Evolutionary conservation across 805 yeast species (phyloP).

Genomic region (Hanseniaspora guilliermondii): DNA sequence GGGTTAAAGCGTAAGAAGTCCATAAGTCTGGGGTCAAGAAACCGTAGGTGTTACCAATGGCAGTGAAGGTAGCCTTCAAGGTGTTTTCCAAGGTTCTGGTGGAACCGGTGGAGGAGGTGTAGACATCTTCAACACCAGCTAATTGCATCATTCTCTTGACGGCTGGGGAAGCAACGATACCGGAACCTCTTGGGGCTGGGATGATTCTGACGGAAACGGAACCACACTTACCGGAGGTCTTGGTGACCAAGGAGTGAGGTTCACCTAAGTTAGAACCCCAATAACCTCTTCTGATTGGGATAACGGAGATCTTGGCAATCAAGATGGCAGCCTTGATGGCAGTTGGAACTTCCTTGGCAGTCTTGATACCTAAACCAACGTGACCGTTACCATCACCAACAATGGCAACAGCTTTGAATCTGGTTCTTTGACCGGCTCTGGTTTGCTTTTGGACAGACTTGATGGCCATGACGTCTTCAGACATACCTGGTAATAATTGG

Average conservation of each 20-base stretch:
- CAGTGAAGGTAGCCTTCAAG: slow-evolving; percentile 98
- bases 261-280: slow-evolving; percentile 99
- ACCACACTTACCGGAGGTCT: slow-evolving; percentile 99
- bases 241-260: slow-evolving; percentile 96
- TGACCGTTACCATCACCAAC: slow-evolving; percentile 99
- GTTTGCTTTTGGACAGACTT: slow-evolving; percentile 99
- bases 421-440: slow-evolving; percentile 99
- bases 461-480: slow-evolving; percentile 99
- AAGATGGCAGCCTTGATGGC: slow-evolving; percentile 99
- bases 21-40: slow-evolving; percentile 99
- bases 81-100: slow-evolving; percentile 99
- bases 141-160: slow-evolving; percentile 97
- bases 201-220: slow-evolving; percentile 96
- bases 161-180: slow-evolving; percentile 99
- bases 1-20: slow-evolving; percentile 70
- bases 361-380: slow-evolving; percentile 99
- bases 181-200: slow-evolving; percentile 99
- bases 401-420: slow-evolving; percentile 99
- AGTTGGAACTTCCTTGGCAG: slow-evolving; percentile 99
- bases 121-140: slow-evolving; percentile 99
- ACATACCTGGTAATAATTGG: slow-evolving; percentile 84
- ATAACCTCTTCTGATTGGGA: slow-evolving; percentile 99
- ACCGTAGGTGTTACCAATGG: slow-evolving; percentile 99
- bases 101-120: slow-evolving; percentile 96
- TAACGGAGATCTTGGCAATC: slow-evolving; percentile 96